phyloP scores from a whole-genome alignment of 2,329 filamentous ascomycete genomes.

The Triangularia verruculosa region DNA sequence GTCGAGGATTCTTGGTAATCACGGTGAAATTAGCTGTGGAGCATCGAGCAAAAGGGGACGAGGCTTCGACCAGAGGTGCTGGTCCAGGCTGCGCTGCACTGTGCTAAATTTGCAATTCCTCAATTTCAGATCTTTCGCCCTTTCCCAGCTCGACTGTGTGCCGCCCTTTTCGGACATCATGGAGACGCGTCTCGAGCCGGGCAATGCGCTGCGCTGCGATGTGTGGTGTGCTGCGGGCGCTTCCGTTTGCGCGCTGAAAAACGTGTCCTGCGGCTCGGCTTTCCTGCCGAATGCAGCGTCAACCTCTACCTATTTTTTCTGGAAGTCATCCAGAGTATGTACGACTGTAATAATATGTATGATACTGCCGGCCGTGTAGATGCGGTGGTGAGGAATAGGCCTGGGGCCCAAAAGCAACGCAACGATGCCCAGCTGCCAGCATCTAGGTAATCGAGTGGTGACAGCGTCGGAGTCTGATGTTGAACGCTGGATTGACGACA shows the following conservation, averaged over 20 bases:
- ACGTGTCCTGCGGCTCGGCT: not conserved
- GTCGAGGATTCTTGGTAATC: slow-evolving; percentile 1
- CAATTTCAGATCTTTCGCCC: slow-evolving; percentile 18
- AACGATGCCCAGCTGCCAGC: slow-evolving; percentile 19
- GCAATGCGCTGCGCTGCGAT: slow-evolving; percentile 22
- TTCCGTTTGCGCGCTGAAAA: not conserved
- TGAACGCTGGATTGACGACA: slow-evolving; percentile 6
- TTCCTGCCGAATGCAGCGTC: slow-evolving; percentile 12
- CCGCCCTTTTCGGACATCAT: slow-evolving; percentile 19
- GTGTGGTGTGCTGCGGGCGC: slow-evolving; percentile 6
- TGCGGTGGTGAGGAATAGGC: not conserved
- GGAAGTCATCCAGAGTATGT: not conserved
- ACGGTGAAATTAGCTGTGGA: slow-evolving; percentile 28
- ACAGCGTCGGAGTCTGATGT: slow-evolving; percentile 5
- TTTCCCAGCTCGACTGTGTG: slow-evolving; percentile 32
- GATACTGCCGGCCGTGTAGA: not conserved
- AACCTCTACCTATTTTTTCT: not conserved
- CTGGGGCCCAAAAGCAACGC: slow-evolving; percentile 4
- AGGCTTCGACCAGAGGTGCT: slow-evolving; percentile 26
- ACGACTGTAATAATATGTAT: not conserved
- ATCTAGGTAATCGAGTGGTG: slow-evolving; percentile 4
- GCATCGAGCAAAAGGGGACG: slow-evolving; percentile 22
- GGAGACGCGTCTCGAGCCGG: slow-evolving; percentile 7
- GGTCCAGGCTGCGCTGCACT: slow-evolving; percentile 10
- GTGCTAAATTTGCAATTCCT: slow-evolving; percentile 26